Evolutionary conservation across 2,329 filamentous ascomycete species (phyloP), one percentile per base, ranked within the genome.

Genomic region (Fusarium pseudograminearum): DNA sequence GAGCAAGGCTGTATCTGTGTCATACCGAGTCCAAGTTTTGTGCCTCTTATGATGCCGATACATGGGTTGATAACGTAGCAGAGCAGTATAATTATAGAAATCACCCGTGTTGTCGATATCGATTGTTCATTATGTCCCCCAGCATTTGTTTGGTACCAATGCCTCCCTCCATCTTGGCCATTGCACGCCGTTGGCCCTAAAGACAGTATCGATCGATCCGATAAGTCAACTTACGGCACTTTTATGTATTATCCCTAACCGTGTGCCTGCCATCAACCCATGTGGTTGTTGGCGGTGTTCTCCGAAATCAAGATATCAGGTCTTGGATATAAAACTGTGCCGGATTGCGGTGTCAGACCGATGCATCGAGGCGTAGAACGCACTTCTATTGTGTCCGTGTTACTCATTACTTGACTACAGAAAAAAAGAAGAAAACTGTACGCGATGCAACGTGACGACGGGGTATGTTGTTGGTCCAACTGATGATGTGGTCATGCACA

Each of bases 211-310:
- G 30, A 33, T 36, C 36, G 16, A 51, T 41, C 11, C n/a, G 46
- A 42, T 31, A 20, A 24, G 38, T 41, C 33, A 26, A 45, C 41
- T 41, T 34, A 20, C 41, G 33, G 41, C 42, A 58, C 57, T 53
- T 38, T 24, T 20, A 50, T 45, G 28, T 14, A 31, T 33, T 26
- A 44, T 42, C 18, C 30, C 30, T n/a, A 28, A 38, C 40, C 11
- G n/a, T 33, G 40, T 46, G 18, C 28, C 22, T 53, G 20, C 30
- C 44, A 47, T 20, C 16, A 36, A 24, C 38, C 42, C 22, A 42
- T 54, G 30, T 24, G 33, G 36, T 26, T 48, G 56, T 69, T 66
- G 61, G 53, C 66, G 56, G 47, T 34, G 34, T 52, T 38, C 38
- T 54, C 44, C 36, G 51, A 57, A 24, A 26, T 33, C 52, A 53